Evolutionary conservation across 768 basidiomycete species (phyloP).

Genomic region (Leccinum barrowsii): DNA sequence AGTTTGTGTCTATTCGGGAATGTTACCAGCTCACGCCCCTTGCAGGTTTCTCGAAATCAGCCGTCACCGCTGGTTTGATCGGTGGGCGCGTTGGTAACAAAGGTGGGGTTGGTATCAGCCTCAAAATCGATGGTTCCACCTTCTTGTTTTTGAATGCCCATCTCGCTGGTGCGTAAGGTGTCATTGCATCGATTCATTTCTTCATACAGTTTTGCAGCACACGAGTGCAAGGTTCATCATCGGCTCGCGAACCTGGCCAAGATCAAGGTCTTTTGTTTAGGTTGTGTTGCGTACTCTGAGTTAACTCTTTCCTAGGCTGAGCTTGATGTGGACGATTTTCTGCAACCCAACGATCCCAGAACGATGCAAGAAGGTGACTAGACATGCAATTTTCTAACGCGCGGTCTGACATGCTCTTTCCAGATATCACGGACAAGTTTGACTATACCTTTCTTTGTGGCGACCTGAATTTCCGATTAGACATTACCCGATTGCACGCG

Average conservation of each 20-base stretch:
- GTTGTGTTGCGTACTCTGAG: neutral
- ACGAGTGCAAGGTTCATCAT: constrained; percentile 70
- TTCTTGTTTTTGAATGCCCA: constrained; percentile 91
- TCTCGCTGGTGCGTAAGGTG: constrained; percentile 59
- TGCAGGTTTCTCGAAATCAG: constrained; percentile 70
- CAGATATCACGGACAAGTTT: constrained; percentile 81
- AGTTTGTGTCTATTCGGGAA: constrained; percentile 1
- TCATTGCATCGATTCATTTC: neutral
- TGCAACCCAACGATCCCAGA: constrained; percentile 60
- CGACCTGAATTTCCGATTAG: constrained; percentile 88
- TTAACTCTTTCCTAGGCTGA: constrained; percentile 48
- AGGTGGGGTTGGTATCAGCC: constrained; percentile 85
- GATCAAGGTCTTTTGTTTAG: constrained; percentile 60
- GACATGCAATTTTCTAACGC: neutral
- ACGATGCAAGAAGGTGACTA: constrained; percentile 63
- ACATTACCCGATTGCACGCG: constrained; percentile 86
- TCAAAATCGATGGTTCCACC: constrained; percentile 78
- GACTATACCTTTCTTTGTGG: constrained; percentile 88
- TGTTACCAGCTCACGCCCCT: neutral
- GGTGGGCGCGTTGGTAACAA: constrained; percentile 93
- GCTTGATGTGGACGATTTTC: constrained; percentile 74
- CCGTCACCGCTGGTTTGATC: constrained; percentile 86
- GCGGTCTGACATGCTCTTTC: constrained; percentile 6
- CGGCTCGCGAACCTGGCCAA: constrained; percentile 85
- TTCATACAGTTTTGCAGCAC: constrained; percentile 43